Conservation (phyloP, 73 alveolate genomes). For the Tetrahymena thermophila region DNA sequence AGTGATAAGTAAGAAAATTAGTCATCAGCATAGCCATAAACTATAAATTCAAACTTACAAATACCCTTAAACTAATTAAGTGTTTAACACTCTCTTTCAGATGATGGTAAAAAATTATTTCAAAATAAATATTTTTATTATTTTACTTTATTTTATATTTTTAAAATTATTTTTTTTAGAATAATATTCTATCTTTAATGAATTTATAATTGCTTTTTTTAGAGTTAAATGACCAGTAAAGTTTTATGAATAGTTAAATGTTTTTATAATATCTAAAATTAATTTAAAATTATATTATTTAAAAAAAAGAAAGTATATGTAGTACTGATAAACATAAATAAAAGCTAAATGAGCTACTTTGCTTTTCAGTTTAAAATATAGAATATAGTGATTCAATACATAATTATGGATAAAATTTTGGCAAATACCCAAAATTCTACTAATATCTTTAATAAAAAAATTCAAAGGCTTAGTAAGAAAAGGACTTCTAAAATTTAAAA, state of each 20-base stretch:
- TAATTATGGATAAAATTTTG: background rate
- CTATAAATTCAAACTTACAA: background rate
- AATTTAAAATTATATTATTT: no score
- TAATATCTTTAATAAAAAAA: background rate
- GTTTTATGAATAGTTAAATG: no score
- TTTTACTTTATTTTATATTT: background rate
- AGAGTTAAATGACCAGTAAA: no score
- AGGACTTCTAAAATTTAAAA: background rate
- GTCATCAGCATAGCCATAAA: background rate
- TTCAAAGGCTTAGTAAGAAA: background rate
- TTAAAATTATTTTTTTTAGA: background rate
- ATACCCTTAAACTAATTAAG: background rate
- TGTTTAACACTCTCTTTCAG: background rate
- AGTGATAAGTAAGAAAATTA: background rate
- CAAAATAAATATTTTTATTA: background rate
- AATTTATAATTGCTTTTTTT: no score
- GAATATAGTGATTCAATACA: background rate
- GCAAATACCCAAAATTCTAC: background rate
- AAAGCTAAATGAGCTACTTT: background rate
- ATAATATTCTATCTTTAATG: no score
- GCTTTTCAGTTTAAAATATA: background rate
- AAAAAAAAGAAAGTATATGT: background rate
- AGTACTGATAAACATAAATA: background rate
- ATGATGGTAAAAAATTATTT: background rate
- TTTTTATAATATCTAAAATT: no score